phyloP scores from a whole-genome alignment of 768 basidiomycete genomes.

The Fomitopsis serialis region DNA sequence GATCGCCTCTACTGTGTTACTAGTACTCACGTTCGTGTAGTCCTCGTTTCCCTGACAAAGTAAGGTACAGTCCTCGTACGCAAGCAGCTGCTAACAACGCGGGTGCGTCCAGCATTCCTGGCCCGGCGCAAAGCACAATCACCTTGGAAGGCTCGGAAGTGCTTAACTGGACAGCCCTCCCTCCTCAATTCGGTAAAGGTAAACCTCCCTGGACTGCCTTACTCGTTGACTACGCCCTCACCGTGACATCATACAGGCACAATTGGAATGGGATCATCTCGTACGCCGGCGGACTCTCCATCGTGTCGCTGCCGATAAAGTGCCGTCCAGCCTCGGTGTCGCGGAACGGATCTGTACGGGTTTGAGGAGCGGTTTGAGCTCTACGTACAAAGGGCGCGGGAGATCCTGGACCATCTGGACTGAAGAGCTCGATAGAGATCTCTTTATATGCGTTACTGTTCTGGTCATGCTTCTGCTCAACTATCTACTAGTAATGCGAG shows the following conservation, averaged over 20 bases:
- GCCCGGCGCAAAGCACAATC: conserved; percentile 16
- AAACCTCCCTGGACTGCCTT: too few species aligned
- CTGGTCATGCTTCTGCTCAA: too few species aligned
- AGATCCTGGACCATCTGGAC: conserved; percentile 15
- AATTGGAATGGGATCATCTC: conserved; percentile 20
- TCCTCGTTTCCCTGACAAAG: conserved; percentile 18
- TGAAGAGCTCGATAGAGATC: too few species aligned
- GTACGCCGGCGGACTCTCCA: conserved; percentile 18
- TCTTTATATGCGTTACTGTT: too few species aligned
- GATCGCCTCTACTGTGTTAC: too few species aligned
- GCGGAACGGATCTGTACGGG: conserved; percentile 14
- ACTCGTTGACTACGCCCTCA: background rate
- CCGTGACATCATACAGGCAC: conserved; percentile 9
- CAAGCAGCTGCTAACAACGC: background rate
- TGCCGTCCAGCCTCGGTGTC: conserved; percentile 14
- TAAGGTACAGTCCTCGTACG: background rate
- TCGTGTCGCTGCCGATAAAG: conserved; percentile 17
- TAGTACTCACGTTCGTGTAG: conserved; percentile 3
- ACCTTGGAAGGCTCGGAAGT: conserved; percentile 17
- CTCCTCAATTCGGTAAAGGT: conserved; percentile 20
- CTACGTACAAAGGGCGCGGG: conserved; percentile 15
- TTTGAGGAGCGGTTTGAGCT: conserved; percentile 19
- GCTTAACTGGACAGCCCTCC: conserved; percentile 14
- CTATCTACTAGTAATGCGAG: too few species aligned
- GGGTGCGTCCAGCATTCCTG: conserved; percentile 13